A percentile compares a stretch with the other conserved stretches of the same genome.
These are phyloP conservation scores for Trichoderma guizhouense DNA, from an alignment of 2,329 filamentous ascomycete genomes.

Conservation along the genomic window DNA sequence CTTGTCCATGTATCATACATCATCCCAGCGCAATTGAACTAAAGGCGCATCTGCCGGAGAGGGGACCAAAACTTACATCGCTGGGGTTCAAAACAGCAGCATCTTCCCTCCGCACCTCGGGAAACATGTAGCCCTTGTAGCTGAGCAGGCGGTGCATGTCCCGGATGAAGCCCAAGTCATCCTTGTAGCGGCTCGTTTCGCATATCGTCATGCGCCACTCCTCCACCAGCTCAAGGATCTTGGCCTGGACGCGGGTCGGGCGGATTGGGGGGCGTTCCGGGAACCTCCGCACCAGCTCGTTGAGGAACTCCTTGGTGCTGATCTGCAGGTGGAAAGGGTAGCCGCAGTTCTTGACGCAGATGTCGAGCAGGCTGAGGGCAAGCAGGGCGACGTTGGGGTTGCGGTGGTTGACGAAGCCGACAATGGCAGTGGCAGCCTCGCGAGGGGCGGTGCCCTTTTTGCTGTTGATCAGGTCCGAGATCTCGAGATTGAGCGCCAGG, in stretches of 20 bases:
- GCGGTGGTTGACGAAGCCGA: constrained; percentile 92
- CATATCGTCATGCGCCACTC: constrained; percentile 99
- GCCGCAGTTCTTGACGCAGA: constrained; percentile 99
- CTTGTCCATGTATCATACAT: background rate
- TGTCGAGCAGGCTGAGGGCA: constrained; percentile 88
- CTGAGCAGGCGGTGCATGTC: constrained; percentile 96
- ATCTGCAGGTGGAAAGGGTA: constrained; percentile 99
- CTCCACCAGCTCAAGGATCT: constrained; percentile 93
- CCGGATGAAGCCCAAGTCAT: constrained; percentile 90
- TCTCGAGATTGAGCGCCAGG: constrained; percentile 92
- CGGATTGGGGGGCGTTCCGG: constrained; percentile 89
- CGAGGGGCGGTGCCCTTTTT: constrained; percentile 96
- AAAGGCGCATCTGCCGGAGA: constrained; percentile 10
- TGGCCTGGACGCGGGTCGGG: constrained; percentile 79
- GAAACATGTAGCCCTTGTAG: constrained; percentile 97
- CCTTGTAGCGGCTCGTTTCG: constrained; percentile 95
- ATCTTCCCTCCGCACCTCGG: constrained; percentile 87
- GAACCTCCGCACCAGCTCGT: constrained; percentile 93
- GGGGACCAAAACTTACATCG: constrained; percentile 62
- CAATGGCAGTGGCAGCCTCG: constrained; percentile 89
- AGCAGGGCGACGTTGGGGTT: constrained; percentile 93
- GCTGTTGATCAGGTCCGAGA: constrained; percentile 91
- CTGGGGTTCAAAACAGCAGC: constrained; percentile 95
- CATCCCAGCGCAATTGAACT: background rate
- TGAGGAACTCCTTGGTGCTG: constrained; percentile 97